Evolutionary conservation across 1,139 yeast genomes (phyloP), one percentile per base, ranked within the genome.

Genomic region (Geotrichum carabidarum): DNA sequence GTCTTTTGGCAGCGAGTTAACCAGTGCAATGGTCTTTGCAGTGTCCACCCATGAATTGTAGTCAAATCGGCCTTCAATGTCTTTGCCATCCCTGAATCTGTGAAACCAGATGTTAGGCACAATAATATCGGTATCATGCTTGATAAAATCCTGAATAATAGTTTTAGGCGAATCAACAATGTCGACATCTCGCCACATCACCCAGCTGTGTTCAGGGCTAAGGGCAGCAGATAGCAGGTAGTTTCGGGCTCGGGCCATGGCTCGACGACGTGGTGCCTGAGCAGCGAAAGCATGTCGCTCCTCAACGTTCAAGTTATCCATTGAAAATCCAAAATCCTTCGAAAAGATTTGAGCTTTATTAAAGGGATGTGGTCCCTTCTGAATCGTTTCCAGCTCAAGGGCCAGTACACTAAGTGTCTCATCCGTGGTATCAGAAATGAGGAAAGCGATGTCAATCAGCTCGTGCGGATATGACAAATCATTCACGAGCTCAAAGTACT

Each of bases 121-220:
- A 70, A 89, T 78, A 12, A 89, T 87, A 67, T 89, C 96, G 63
- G 78, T 84, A 62, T 83, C 81, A 59, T 77, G 78, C 61, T 79
- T 78, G 90, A 88, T 88, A 69, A 89, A 74, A 65, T 82, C 87
- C 68, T 89, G 86, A 60, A 89, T 80, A 48, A 89, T 84, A 46
- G 84, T 76, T 15, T 88, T 86, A 0, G 95, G 95, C 63, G 88
- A 82, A 31, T 88, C 79, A 64, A 87, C 95, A 54, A 89, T 84
- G 68, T 89, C 96, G 2, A 83, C 96, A 68, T 89, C 96, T 70
- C 96, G 78, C 96, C 96, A 89, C 67, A 87, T 86, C 11, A 89
- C 95, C 96, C 96, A 89, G 1, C 94, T 84, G 69, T 89, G 96
- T 65, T 87, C 84, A 0, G 95, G 90, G 64, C 83, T 80, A 59